Evolutionary conservation across 176 grass and related monocot species (phyloP), one percentile per base, ranked within the genome.

Genomic region (Dactylis glomerata): DNA sequence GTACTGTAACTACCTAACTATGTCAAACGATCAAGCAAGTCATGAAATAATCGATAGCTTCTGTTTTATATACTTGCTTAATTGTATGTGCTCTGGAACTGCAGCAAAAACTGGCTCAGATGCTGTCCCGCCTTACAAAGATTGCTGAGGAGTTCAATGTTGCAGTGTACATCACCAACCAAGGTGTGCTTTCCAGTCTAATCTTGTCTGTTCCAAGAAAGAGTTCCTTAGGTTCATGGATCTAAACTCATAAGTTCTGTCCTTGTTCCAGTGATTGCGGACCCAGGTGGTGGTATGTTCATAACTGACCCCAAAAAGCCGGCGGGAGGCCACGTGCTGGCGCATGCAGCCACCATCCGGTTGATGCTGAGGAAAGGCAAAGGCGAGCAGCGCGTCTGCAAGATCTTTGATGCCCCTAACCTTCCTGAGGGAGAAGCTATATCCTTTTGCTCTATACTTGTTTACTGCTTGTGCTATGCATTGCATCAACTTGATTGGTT

Each of bases 101-200:
- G 84, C 81, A 98, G 96, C 93, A 98, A 93, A 98, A 98, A 59
- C 50, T 98, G 81, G 93, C 89, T 66, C 96, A 95, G 33, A 98
- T 98, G 96, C 73, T 98, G 42, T 95, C 89, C 63, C 89, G 81
- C 62, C 89, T 98, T 74, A 95, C 88, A 24, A 93, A 98, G 93
- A 98, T 98, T 33, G 87, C 96, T 40, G 89, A 98, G 83, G 91
- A 98, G 85, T 95, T 95, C 82, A 98, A 98, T 86, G 92, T 98
- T 80, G 92, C 95, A 66, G 92, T 93, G 78, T 98, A 95, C 83
- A 93, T 95, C 87, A 98, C 95, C 66, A 98, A 98, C 87, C 96
- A 95, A 89, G 91, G 93, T 92, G 70, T 69, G 66, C 27, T 70
- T 75, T 76, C 14, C 3, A 8, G 62, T 65, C 46, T 57, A 68